Conservation (phyloP, 2,329 filamentous ascomycete genomes). For the Pseudogymnoascus sp. region DNA sequence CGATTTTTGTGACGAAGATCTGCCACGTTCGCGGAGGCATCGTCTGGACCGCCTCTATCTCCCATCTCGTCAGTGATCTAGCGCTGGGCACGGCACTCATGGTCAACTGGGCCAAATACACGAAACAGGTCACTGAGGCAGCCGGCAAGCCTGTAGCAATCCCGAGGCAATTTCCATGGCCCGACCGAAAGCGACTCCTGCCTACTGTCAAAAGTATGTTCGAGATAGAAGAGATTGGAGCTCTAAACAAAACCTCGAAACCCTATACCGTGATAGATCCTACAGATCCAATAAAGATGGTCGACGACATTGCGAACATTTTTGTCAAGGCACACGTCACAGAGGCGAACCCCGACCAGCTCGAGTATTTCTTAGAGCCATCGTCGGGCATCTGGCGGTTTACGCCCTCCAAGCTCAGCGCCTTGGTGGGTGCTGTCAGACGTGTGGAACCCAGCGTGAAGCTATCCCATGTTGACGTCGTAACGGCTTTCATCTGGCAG, state of each 20-base stretch:
- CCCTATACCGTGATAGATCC: neutral
- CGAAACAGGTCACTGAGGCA: neutral
- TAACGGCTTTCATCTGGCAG: conserved; percentile 6
- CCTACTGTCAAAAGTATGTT: neutral
- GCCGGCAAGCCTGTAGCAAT: neutral
- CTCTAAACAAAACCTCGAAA: neutral
- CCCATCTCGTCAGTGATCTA: neutral
- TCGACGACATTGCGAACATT: neutral
- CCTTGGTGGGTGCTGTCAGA: neutral
- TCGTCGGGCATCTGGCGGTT: neutral
- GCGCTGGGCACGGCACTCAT: neutral
- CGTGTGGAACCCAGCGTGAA: neutral
- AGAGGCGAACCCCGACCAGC: neutral
- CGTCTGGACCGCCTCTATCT: neutral
- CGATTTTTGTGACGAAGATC: neutral
- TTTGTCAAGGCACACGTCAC: neutral
- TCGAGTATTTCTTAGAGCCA: neutral
- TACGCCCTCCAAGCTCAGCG: neutral
- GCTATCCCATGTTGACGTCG: neutral
- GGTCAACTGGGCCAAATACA: neutral
- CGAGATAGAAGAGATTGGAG: neutral
- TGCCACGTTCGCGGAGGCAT: neutral
- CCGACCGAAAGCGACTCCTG: neutral
- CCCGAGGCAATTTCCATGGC: neutral
- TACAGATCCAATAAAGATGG: conserved; percentile 1